Evolutionary conservation across 2,329 filamentous ascomycete species (phyloP), one percentile per base, ranked within the genome.

Genomic region (Fusarium odoratissimum): DNA sequence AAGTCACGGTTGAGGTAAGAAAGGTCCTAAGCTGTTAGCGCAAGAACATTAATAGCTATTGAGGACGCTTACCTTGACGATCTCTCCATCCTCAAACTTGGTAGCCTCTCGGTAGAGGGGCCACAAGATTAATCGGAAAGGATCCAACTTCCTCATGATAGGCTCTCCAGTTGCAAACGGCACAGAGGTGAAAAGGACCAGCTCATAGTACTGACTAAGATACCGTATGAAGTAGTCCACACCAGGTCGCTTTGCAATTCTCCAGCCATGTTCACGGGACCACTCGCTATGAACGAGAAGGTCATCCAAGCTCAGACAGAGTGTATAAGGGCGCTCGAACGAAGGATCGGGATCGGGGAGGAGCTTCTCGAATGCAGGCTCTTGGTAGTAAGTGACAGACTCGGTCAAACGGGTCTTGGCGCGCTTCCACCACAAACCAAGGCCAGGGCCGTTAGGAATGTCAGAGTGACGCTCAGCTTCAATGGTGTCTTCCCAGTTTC

Each of bases 221-320:
- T 99, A 99, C 79, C 94, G 93, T 72, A 99, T 85, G 85, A 99
- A 99, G 85, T 99, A 99, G 84, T 99, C 96, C 69, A 97, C 90
- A 49, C 96, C 96, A 40, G 96, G 96, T 55, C 96, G 90, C 86
- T 99, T 99, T 33, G 96, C 96, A 69, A 97, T 89, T 75, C 95
- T 91, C 95, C 96, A 99, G 66, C 96, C 96, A 79, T 98, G 93
- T 81, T 98, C 94, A 64, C 95, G 90, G 30, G 91, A 90, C 96
- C 96, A 99, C 81, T 97, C 94, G 79, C 93, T 97, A 84, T 98
- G 95, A 35, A 99, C 91, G 60, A 99, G 88, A 77, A 99, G 88
- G 81, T 99, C 95, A 81, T 99, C 96, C 78, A 99, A 85, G 80
- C 93, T 96, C 76, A 99, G 86, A 35, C 97, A 95, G 35, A 99